Conservation (phyloP, 495 filamentous ascomycete genomes). For the Aspergillus sparsus region DNA sequence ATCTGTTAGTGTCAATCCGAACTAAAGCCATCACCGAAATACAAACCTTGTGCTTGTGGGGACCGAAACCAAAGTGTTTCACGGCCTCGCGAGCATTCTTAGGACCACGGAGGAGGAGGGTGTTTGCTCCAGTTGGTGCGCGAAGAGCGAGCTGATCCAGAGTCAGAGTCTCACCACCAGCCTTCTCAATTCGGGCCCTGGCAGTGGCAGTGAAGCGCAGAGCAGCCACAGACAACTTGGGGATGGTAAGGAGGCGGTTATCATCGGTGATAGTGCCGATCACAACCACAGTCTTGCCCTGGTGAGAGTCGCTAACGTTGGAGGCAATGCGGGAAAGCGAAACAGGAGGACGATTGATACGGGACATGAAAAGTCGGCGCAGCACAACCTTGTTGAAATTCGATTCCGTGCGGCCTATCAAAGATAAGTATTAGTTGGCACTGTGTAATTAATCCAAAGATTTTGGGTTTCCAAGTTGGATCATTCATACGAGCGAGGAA, state of each 20-base stretch:
- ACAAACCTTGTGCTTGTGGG: slow-evolving; percentile 89
- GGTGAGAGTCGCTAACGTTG: slow-evolving; percentile 63
- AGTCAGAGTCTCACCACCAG: slow-evolving; percentile 91
- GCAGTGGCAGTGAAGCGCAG: slow-evolving; percentile 95
- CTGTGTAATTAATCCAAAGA: neutral
- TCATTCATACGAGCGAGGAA: slow-evolving; percentile 88
- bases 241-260: slow-evolving; percentile 83
- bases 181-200: slow-evolving; percentile 85
- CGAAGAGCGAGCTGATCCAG: slow-evolving; percentile 94
- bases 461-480: neutral
- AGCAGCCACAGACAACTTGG: slow-evolving; percentile 89
- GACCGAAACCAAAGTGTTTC: slow-evolving; percentile 98
- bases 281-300: slow-evolving; percentile 88
- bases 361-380: slow-evolving; percentile 94
- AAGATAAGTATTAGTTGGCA: neutral
- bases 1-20: slow-evolving; percentile 24
- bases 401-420: slow-evolving; percentile 85
- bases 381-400: slow-evolving; percentile 97
- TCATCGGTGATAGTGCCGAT: slow-evolving; percentile 96
- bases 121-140: slow-evolving; percentile 91
- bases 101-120: slow-evolving; percentile 88
- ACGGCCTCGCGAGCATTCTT: slow-evolving; percentile 97
- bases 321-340: slow-evolving; percentile 85
- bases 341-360: slow-evolving; percentile 93
- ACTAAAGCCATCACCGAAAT: neutral